Conservation (phyloP, 176 grass and related monocot species). For the Phragmites australis region DNA sequence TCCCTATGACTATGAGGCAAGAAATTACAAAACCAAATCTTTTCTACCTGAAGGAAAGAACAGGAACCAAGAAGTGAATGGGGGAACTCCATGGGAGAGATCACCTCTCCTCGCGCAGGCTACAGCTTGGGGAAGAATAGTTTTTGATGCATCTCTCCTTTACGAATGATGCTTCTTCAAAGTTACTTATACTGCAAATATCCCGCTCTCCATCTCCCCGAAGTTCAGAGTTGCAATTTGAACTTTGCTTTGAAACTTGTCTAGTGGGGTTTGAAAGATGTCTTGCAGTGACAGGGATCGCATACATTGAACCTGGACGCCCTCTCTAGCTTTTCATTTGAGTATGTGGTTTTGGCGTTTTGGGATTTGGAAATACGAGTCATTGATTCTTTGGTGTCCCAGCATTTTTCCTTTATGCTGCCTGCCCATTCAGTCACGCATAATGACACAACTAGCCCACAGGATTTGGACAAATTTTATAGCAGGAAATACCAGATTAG, state of each 20-base stretch:
- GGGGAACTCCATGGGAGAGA: constrained; percentile 53
- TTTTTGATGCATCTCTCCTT: constrained; percentile 36
- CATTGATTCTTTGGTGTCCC: constrained; percentile 24
- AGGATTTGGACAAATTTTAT: constrained; percentile 27
- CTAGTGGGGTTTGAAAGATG: neutral
- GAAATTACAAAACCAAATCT: constrained; percentile 7
- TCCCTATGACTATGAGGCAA: neutral
- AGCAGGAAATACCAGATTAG: constrained; percentile 3
- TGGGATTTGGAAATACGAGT: constrained; percentile 32
- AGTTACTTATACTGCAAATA: constrained; percentile 44
- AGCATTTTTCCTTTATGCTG: constrained; percentile 39
- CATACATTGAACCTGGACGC: constrained; percentile 73
- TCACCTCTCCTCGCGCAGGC: constrained; percentile 28
- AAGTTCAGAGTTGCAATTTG: neutral
- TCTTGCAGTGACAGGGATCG: constrained; percentile 14
- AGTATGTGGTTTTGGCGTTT: constrained; percentile 2
- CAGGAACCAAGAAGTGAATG: constrained; percentile 54
- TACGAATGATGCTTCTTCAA: constrained; percentile 33
- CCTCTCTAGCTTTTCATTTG: constrained; percentile 30
- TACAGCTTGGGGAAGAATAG: constrained; percentile 41
- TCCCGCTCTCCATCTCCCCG: neutral
- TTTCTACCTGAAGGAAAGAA: constrained; percentile 20
- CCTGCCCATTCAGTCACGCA: constrained; percentile 38
- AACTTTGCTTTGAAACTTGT: constrained; percentile 27
- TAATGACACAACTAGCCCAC: constrained; percentile 12